Evolutionary conservation across 352 stramenopile genomes (phyloP), one percentile per base, ranked within the genome.

Genomic region (Peronospora tabacina): DNA sequence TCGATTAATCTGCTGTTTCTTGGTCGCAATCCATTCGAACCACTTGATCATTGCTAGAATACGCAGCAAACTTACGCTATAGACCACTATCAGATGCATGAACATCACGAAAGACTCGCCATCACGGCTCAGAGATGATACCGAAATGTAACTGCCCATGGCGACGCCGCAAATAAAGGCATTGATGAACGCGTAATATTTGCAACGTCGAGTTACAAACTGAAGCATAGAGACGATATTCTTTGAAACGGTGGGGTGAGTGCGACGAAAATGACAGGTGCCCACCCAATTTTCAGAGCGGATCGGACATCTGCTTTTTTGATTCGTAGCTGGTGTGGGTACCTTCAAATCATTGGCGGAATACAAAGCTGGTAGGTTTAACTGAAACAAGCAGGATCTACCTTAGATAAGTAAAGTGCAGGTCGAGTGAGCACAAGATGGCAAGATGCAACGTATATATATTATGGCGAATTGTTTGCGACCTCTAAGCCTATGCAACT

Each of bases 181-280:
- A 50, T 92, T 92, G 61, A 92, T 86, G 48, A 92, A 40, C 13
- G 59, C 42, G 66, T 92, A 92, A 62, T 82, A 92, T 68, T 87
- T 90, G 59, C 64, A 65, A 26, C 74, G 70, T 28, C 81, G 72
- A 52, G 70, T 56, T 20, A 75, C 12, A 2, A 62, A 56, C 44
- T 60, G 43, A 5, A 67, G 47, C 41, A 32, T 47, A 37, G 20
- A 36, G 16, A 42, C n/a, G 24, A 17, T 26, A 30, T 43, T 51
- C 11, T 20, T 10, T 6, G 6, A 9, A 24, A 19, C 32, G 6
- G 26, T 32, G 20, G 36, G n/a, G n/a, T n/a, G n/a, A n/a, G 2
- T 20, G 44, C 55, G 44, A n/a, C 12, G 29, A 26, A 51, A 66
- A 66, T 48, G 58, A 50, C 7, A 66, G 52, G 52, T 16, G 52